Conservation (phyloP, 768 basidiomycete species). For the Rhodosporidiobolus odoratus region DNA sequence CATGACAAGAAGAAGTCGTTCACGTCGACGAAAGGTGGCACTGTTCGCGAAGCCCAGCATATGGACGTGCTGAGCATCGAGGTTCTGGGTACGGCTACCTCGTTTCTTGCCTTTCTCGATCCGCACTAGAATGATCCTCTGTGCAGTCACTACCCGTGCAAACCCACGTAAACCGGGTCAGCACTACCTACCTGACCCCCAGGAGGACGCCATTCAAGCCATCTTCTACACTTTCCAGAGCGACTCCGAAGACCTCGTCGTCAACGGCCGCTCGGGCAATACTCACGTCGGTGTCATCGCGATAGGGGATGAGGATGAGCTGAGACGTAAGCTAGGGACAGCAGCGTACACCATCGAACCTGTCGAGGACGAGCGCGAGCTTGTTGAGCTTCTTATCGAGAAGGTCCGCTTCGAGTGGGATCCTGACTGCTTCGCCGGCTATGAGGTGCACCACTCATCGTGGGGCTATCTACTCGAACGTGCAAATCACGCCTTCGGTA, state of each 20-base stretch:
- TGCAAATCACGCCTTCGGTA: slow-evolving; percentile 46
- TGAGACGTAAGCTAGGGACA: slow-evolving; percentile 26
- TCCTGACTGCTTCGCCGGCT: slow-evolving; percentile 86
- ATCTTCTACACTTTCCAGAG: slow-evolving; percentile 70
- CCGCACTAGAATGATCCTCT: background rate
- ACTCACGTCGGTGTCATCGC: slow-evolving; percentile 56
- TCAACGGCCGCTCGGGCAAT: slow-evolving; percentile 44
- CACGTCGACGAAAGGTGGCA: slow-evolving; percentile 50
- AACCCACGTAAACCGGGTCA: too few species aligned
- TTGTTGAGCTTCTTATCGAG: slow-evolving; percentile 72
- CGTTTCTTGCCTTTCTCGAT: background rate
- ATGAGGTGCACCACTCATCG: slow-evolving; percentile 79
- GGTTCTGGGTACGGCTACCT: slow-evolving; percentile 62
- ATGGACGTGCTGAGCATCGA: slow-evolving; percentile 81
- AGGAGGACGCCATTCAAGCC: slow-evolving; percentile 61
- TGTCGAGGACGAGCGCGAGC: slow-evolving; percentile 66
- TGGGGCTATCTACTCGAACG: slow-evolving; percentile 87
- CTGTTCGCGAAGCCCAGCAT: slow-evolving; percentile 56
- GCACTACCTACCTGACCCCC: slow-evolving; percentile 64
- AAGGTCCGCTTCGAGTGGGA: slow-evolving; percentile 63
- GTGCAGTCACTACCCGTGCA: slow-evolving; percentile 49
- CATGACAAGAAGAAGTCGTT: slow-evolving; percentile 65
- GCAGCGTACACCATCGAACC: slow-evolving; percentile 50
- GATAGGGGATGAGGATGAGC: slow-evolving; percentile 46
- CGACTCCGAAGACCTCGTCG: slow-evolving; percentile 49